Evolutionary conservation across 768 basidiomycete species (phyloP).

Genomic region (Serendipita indica): DNA sequence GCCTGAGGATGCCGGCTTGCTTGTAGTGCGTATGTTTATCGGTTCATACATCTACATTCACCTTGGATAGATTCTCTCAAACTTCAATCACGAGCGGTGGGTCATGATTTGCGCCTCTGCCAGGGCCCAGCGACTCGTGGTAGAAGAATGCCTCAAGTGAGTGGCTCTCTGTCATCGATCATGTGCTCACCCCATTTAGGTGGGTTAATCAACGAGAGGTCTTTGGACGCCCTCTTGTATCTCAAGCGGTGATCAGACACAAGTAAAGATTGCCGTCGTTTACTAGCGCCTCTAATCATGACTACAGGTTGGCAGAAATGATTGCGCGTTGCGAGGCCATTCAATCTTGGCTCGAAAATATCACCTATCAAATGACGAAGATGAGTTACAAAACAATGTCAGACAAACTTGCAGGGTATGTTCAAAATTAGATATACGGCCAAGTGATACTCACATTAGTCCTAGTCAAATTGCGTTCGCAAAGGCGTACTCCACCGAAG

Average conservation of each 20-base stretch:
- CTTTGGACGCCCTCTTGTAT: constrained; percentile 36
- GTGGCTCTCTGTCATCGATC: constrained; percentile 13
- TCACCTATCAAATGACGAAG: constrained; percentile 78
- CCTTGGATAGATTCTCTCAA: constrained; percentile 31
- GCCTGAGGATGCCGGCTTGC: constrained; percentile 55
- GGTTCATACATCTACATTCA: constrained; percentile 18
- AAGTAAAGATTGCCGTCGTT: constrained; percentile 28
- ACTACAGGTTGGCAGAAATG: constrained; percentile 52
- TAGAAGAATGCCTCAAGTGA: constrained; percentile 73
- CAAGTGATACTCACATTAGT: constrained; percentile 10
- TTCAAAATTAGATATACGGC: constrained; percentile 24
- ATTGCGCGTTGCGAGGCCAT: constrained; percentile 68
- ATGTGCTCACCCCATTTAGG: constrained; percentile 23
- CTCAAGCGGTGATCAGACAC: constrained; percentile 73
- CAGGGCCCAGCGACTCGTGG: constrained; percentile 44
- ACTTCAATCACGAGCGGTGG: constrained; percentile 94
- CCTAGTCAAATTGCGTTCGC: constrained; percentile 53
- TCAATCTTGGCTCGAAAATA: constrained; percentile 75
- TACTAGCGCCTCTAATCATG: background rate
- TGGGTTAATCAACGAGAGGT: constrained; percentile 85
- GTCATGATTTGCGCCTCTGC: constrained; percentile 70
- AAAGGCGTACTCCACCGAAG: constrained; percentile 62
- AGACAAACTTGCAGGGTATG: constrained; percentile 54
- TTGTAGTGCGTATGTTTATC: constrained; percentile 24
- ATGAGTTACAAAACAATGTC: constrained; percentile 74